Evolutionary conservation across 1,139 yeast genomes (phyloP), one percentile per base, ranked within the genome.

Genomic region (Debaryomyces subglobosus): DNA sequence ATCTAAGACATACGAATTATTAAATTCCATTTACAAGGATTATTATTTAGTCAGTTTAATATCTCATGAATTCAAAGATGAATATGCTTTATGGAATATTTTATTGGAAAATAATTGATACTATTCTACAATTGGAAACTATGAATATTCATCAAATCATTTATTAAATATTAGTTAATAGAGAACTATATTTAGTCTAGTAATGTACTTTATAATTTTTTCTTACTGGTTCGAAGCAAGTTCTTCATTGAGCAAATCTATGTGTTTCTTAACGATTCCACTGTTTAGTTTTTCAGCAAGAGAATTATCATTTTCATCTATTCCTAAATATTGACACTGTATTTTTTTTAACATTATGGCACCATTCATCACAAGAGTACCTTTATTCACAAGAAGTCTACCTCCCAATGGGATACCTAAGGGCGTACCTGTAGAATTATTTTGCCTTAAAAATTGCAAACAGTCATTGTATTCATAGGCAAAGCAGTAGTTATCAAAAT

Each of bases 1-100:
- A 45, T 69, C 85, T 4, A 71, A 73, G 32, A 72, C 92, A 12
- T 81, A 80, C 60, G 71, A 81, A 48, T 75, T 92, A 57, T 77
- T 94, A 56, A 80, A 81, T 50, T 66, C 74, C 13, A 77, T 91
- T 34, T 77, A 83, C 61, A 76, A 82, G 37, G 77, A 82, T 46
- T 89, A 87, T 57, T 84, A 82, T 56, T 76, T 95, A 60, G 92
- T 91, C 20, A 86, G 97, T 46, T 77, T 92, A 52, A 85, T 92
- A 35, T 90, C 89, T 64, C 97, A 91, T 65, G 94, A 92, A 59
- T 92, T 78, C 67, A 81, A 82, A 42, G 79, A 87, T 51, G 92
- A 86, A 57, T 73, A 77, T 51, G 96, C 86, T 1, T 75, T 92
- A 49, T 92, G 98, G 98, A 83, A 83, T 37, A 57, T 83, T 43